Percentiles rank a stretch among this genome's conserved stretches.
Conservation (phyloP, 192 early-diverging fungal species). For the Coemansia sp. region DNA sequence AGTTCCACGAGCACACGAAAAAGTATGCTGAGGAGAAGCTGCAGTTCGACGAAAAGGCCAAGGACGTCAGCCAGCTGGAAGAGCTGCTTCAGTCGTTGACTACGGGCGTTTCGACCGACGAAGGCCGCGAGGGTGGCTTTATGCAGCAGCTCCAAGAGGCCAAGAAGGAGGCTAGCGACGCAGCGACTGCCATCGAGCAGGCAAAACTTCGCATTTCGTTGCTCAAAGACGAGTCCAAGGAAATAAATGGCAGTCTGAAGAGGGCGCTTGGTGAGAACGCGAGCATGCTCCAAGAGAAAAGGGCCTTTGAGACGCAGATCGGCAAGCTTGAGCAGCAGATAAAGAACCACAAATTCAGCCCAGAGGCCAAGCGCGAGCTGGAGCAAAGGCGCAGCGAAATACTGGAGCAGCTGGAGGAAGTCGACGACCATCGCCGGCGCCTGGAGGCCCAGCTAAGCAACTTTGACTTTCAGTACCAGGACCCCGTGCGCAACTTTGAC, state of each 20-base stretch:
- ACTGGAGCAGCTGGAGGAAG: slow-evolving; percentile 30
- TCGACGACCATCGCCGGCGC: slow-evolving; percentile 42
- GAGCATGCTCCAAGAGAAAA: slow-evolving; percentile 53
- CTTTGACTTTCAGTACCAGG: slow-evolving; percentile 77
- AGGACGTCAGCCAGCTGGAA: slow-evolving; percentile 56
- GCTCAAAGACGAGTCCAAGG: slow-evolving; percentile 68
- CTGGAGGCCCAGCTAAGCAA: slow-evolving; percentile 55
- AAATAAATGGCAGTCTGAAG: slow-evolving; percentile 62
- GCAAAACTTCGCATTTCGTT: slow-evolving; percentile 75
- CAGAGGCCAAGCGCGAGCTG: slow-evolving; percentile 35
- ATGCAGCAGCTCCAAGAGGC: slow-evolving; percentile 90
- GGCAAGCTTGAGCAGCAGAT: slow-evolving; percentile 17
- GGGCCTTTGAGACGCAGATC: slow-evolving; percentile 24
- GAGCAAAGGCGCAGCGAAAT: slow-evolving; percentile 37
- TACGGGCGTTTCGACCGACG: slow-evolving; percentile 85
- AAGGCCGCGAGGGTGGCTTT: slow-evolving; percentile 93
- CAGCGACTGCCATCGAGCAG: slow-evolving; percentile 73
- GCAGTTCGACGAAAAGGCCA: slow-evolving; percentile 45
- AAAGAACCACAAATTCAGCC: slow-evolving; percentile 27
- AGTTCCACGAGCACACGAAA: slow-evolving; percentile 22
- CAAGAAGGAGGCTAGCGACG: slow-evolving; percentile 60
- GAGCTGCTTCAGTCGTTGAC: slow-evolving; percentile 90
- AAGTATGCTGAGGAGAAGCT: slow-evolving; percentile 42
- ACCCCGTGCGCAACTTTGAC: slow-evolving; percentile 87
- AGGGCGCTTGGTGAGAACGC: slow-evolving; percentile 68